A percentile compares a stretch with the other conserved stretches of the same genome.
These are phyloP conservation scores for Nannizziopsis barbatae DNA, from an alignment of 2,329 filamentous ascomycete genomes.

Conservation along the genomic window DNA sequence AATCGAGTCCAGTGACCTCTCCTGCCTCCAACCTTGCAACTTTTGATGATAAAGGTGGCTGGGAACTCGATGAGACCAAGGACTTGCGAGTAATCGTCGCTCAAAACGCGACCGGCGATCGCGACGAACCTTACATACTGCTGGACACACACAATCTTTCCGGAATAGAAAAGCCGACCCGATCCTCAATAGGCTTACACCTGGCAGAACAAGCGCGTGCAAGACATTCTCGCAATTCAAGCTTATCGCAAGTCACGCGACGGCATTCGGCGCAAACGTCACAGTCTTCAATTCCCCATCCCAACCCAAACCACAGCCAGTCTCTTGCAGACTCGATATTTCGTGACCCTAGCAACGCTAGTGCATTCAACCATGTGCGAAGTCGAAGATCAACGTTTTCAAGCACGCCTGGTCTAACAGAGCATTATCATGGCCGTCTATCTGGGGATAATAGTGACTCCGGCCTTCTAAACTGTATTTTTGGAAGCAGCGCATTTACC, in stretches of 20 bases:
- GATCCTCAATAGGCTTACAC: slow-evolving; percentile 29
- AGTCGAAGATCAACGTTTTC: slow-evolving; percentile 38
- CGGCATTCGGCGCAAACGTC: slow-evolving; percentile 22
- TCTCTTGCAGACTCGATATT: slow-evolving; percentile 16
- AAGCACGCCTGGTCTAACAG: slow-evolving; percentile 24
- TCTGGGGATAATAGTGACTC: slow-evolving; percentile 42
- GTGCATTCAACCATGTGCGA: slow-evolving; percentile 34
- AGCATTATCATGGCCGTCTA: slow-evolving; percentile 28
- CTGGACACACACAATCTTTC: slow-evolving; percentile 32
- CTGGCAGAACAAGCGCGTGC: slow-evolving; percentile 22
- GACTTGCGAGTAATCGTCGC: slow-evolving; percentile 39
- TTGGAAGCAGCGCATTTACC: slow-evolving; percentile 47
- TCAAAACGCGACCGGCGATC: slow-evolving; percentile 39
- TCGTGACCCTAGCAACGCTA: slow-evolving; percentile 24
- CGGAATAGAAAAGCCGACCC: slow-evolving; percentile 22
- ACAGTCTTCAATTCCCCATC: slow-evolving; percentile 25
- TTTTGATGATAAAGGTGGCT: slow-evolving; percentile 38
- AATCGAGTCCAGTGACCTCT: slow-evolving; percentile 34
- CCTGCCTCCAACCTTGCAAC: slow-evolving; percentile 33
- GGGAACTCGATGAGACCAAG: slow-evolving; percentile 35
- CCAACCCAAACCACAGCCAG: slow-evolving; percentile 14
- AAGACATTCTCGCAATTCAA: slow-evolving; percentile 32
- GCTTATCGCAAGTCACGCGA: slow-evolving; percentile 27
- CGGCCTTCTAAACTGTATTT: slow-evolving; percentile 48
- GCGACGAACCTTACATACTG: slow-evolving; percentile 37